These are phyloP conservation scores for Xylaria sp. DNA, from an alignment of 2,329 filamentous ascomycete species.

Conservation along the genomic window DNA sequence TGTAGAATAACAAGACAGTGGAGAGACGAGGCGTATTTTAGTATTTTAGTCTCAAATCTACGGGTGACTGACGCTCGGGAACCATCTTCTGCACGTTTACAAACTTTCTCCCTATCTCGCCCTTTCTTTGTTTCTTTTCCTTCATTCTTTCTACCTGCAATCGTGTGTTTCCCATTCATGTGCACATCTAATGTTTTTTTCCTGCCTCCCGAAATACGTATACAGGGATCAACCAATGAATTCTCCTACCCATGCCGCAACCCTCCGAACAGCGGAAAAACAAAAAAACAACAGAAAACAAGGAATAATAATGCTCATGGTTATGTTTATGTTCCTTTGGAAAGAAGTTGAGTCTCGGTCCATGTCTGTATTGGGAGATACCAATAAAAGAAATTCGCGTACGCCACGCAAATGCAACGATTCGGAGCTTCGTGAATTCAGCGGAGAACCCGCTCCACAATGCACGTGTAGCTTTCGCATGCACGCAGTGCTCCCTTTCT, in stretches of 20 bases:
- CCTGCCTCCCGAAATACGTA: constrained; percentile 34
- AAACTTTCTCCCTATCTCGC: constrained; percentile 8
- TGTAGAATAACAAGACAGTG: background rate
- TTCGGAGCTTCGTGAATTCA: constrained; percentile 39
- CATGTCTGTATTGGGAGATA: constrained; percentile 33
- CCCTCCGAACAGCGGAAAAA: background rate
- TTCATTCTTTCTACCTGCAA: constrained; percentile 13
- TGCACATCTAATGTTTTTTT: constrained; percentile 30
- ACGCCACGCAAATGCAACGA: constrained; percentile 48
- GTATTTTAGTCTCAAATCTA: constrained; percentile 18
- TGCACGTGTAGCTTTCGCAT: constrained; percentile 20
- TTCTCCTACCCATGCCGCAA: constrained; percentile 9
- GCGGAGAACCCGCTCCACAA: constrained; percentile 41
- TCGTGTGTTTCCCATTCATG: constrained; percentile 29
- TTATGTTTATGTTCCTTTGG: constrained; percentile 16
- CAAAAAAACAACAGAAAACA: background rate
- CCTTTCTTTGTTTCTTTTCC: background rate
- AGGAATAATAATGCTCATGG: background rate
- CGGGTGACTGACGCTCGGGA: background rate
- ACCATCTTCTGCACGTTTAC: constrained; percentile 10
- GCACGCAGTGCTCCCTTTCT: constrained; percentile 21
- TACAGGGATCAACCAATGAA: constrained; percentile 34
- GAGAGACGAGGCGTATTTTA: background rate
- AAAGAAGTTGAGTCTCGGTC: background rate
- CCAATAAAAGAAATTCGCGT: constrained; percentile 38